These are phyloP conservation scores for Mycotypha africana DNA, from an alignment of 371 early-diverging fungal genomes.

Conservation along the genomic window DNA sequence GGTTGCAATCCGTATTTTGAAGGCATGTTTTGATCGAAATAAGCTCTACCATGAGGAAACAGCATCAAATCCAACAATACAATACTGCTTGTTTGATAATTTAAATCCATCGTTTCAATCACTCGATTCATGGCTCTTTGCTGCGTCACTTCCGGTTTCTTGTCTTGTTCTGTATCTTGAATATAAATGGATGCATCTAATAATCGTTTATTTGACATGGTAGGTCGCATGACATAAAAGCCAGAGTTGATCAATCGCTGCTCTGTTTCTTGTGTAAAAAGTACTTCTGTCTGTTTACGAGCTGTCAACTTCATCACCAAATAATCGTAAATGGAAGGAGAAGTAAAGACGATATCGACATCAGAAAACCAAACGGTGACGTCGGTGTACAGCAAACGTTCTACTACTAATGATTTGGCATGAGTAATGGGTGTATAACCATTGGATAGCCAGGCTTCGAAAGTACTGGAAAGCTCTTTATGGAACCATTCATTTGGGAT, in stretches of 20 bases:
- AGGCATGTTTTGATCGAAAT: conserved; percentile 35
- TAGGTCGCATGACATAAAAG: conserved; percentile 46
- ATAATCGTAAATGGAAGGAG: conserved; percentile 33
- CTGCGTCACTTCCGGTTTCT: conserved; percentile 40
- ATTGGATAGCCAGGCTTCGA: conserved; percentile 20
- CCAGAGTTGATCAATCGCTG: conserved; percentile 40
- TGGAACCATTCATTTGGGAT: conserved; percentile 33
- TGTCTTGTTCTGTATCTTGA: conserved; percentile 24
- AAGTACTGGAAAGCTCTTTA: conserved; percentile 17
- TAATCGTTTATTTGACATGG: conserved; percentile 33
- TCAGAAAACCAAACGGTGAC: conserved; percentile 48
- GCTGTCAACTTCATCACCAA: conserved; percentile 29
- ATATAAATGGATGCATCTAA: conserved; percentile 36
- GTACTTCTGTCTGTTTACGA: conserved; percentile 26
- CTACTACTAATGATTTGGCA: conserved; percentile 31
- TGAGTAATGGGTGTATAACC: conserved; percentile 34
- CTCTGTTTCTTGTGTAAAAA: conserved; percentile 41
- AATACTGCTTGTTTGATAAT: conserved; percentile 35
- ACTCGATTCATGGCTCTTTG: conserved; percentile 45
- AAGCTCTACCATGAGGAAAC: conserved; percentile 43
- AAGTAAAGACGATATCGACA: conserved; percentile 47
- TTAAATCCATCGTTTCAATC: conserved; percentile 32
- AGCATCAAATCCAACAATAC: conserved; percentile 32
- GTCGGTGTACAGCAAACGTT: conserved; percentile 22
- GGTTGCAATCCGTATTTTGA: conserved; percentile 32